Percentiles rank a stretch among this genome's conserved stretches.
These are phyloP conservation scores for Seiridium cupressi DNA, from an alignment of 2,329 filamentous ascomycete genomes.

Conservation along the genomic window DNA sequence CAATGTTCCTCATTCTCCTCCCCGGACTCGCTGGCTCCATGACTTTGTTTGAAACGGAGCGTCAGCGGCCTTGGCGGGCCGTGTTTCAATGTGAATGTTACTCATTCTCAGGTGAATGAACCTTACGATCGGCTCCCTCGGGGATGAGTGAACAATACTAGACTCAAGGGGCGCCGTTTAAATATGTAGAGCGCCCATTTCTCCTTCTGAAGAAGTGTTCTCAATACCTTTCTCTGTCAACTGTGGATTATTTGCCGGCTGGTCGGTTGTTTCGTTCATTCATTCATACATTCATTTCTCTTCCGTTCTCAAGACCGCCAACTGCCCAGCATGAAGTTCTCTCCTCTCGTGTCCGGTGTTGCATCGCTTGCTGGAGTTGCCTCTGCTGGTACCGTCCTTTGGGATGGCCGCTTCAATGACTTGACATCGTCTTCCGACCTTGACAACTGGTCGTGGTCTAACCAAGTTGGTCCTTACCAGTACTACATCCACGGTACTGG, in stretches of 20 bases:
- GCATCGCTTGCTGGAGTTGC: not conserved
- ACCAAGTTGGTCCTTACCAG: constrained; percentile 64
- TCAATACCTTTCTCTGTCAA: not conserved
- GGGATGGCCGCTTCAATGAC: constrained; percentile 61
- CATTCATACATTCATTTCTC: constrained; percentile 3
- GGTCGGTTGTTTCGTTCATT: constrained; percentile 2
- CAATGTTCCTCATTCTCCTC: not conserved
- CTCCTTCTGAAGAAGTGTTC: not conserved
- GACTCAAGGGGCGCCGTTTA: not conserved
- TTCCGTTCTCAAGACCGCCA: not conserved
- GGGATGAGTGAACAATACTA: not conserved
- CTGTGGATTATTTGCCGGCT: not conserved
- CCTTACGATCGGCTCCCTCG: not conserved
- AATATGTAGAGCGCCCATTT: not conserved
- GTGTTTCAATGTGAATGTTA: constrained; percentile 4
- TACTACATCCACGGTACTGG: constrained; percentile 71
- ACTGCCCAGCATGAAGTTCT: constrained; percentile 4
- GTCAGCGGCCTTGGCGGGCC: not conserved
- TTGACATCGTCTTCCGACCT: constrained; percentile 46
- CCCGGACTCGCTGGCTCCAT: not conserved
- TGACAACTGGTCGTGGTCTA: constrained; percentile 58
- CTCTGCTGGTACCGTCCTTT: constrained; percentile 45
- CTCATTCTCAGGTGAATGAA: not conserved
- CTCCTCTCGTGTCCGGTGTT: constrained; percentile 1
- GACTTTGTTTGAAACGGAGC: constrained; percentile 5